Conservation (phyloP, 257 asterid genomes). For the Solanum peruvianum region DNA sequence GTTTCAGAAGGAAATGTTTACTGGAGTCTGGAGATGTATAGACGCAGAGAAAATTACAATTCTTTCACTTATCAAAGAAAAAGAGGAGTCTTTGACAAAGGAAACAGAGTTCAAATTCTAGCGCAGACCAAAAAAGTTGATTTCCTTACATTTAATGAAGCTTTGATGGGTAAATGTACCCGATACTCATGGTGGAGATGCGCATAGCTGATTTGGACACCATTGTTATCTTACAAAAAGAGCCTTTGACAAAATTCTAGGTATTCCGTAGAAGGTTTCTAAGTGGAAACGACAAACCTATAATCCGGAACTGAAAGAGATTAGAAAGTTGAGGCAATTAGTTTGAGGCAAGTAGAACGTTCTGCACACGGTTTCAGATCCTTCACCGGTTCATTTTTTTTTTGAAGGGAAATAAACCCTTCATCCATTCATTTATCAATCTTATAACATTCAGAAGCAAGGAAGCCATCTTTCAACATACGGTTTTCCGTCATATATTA, state of each 20-base stretch:
- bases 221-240: background rate
- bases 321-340: background rate
- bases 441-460: background rate
- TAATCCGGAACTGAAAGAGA: background rate
- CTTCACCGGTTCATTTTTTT: background rate
- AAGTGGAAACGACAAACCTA: background rate
- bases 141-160: background rate
- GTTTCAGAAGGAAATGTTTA: too few relatives aligned
- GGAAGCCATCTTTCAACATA: background rate
- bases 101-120: background rate
- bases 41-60: background rate
- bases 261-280: background rate
- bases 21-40: background rate
- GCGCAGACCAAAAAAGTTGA: background rate
- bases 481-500: background rate
- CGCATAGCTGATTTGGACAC: background rate
- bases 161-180: background rate
- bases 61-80: background rate
- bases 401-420: background rate
- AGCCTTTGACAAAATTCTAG: background rate
- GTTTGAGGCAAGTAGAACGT: background rate
- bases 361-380: background rate
- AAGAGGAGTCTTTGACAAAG: background rate
- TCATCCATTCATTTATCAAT: background rate
- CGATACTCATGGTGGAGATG: background rate